phyloP scores from a whole-genome alignment of 2,329 filamentous ascomycete genomes.

The Coniochaeta sp. region DNA sequence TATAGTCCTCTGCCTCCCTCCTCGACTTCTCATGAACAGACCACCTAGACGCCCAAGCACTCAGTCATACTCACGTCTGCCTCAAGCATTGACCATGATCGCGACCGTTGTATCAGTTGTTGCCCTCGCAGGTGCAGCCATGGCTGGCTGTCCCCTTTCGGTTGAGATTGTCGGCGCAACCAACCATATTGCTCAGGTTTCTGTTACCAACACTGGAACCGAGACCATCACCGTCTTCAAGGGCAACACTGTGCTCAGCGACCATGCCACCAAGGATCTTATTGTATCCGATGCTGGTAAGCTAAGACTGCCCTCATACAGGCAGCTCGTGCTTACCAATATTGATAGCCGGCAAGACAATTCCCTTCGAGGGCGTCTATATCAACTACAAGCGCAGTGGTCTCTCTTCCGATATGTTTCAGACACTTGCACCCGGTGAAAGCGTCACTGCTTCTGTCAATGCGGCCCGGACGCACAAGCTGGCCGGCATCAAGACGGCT shows the following conservation, averaged over 20 bases:
- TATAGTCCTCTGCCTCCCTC: not conserved
- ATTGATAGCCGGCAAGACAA: constrained; percentile 5
- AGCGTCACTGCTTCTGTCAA: constrained; percentile 8
- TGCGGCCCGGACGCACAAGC: constrained; percentile 7
- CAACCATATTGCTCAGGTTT: constrained; percentile 6
- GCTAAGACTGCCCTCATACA: not conserved
- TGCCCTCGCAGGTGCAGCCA: constrained; percentile 8
- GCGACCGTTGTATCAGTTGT: constrained; percentile 6
- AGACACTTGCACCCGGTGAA: constrained; percentile 7
- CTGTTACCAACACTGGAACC: constrained; percentile 8
- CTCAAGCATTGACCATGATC: constrained; percentile 3
- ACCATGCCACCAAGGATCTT: constrained; percentile 10
- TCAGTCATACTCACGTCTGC: not conserved
- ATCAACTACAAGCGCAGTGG: constrained; percentile 10
- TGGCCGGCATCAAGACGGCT: constrained; percentile 4
- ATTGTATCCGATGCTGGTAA: constrained; percentile 6
- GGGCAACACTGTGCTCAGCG: constrained; percentile 11
- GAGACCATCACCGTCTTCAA: constrained; percentile 9
- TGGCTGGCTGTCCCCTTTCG: constrained; percentile 8
- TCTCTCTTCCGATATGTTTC: constrained; percentile 5
- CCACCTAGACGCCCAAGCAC: not conserved
- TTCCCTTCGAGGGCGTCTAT: constrained; percentile 8
- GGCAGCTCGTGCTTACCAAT: not conserved
- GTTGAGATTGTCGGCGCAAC: constrained; percentile 5
- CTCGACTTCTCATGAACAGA: not conserved